Conservation (phyloP, 2,329 filamentous ascomycete genomes). For the Huntiella bhutanensis region DNA sequence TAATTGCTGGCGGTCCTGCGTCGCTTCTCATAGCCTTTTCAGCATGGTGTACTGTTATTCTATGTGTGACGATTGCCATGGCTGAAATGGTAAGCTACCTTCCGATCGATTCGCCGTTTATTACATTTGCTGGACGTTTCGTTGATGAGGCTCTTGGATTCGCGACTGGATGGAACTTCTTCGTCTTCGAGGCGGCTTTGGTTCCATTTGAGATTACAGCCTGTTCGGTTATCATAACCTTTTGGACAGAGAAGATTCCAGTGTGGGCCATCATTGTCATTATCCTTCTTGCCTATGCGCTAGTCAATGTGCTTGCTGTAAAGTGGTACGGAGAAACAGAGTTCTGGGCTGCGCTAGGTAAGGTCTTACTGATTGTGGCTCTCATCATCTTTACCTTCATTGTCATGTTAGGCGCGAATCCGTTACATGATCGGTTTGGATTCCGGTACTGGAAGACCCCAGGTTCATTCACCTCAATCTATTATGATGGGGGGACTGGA, state of each 20-base stretch:
- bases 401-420: conserved; percentile 68
- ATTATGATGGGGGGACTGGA: conserved; percentile 46
- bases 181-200: conserved; percentile 47
- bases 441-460: conserved; percentile 50
- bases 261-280: conserved; percentile 43
- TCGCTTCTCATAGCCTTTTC: conserved; percentile 39
- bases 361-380: conserved; percentile 52
- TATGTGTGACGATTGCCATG: conserved; percentile 41
- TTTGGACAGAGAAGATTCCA: conserved; percentile 42
- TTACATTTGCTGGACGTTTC: conserved; percentile 56
- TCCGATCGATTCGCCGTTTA: conserved; percentile 61
- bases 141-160: conserved; percentile 61
- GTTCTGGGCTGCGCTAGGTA: conserved; percentile 55
- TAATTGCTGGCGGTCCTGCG: conserved; percentile 39
- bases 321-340: conserved; percentile 61
- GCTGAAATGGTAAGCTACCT: conserved; percentile 63
- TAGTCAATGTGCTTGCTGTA: conserved; percentile 54
- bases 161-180: conserved; percentile 56
- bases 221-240: conserved; percentile 43
- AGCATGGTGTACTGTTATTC: conserved; percentile 42
- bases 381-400: conserved; percentile 64
- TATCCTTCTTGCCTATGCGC: conserved; percentile 24
- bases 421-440: conserved; percentile 49
- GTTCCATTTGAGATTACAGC: conserved; percentile 51
- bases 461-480: conserved; percentile 50